These are phyloP conservation scores for Cornus kousa DNA, from an alignment of 148 eudicot species.

Conservation along the genomic window DNA sequence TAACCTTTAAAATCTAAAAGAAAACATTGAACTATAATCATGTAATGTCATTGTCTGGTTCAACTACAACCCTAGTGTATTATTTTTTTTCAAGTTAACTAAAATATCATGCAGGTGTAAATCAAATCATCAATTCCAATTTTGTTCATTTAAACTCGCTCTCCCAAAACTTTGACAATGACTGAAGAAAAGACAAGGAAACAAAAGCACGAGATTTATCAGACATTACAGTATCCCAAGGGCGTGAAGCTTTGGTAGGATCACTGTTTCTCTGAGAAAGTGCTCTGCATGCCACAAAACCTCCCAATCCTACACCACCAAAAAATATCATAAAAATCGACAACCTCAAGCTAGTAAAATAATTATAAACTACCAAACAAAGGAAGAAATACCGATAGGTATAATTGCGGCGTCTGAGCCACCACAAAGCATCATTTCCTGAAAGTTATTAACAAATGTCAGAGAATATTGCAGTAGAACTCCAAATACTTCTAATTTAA, in stretches of 20 bases:
- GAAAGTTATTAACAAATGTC: slow-evolving; percentile 19
- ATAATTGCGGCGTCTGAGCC: slow-evolving; percentile 90
- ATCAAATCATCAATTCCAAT: neutral
- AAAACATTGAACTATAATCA: neutral
- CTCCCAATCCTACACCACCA: slow-evolving; percentile 73
- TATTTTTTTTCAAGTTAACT: neutral
- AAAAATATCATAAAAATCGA: slow-evolving; percentile 5
- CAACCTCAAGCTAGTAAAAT: slow-evolving; percentile 1
- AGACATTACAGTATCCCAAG: slow-evolving; percentile 79
- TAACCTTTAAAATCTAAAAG: neutral
- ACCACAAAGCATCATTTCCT: slow-evolving; percentile 98
- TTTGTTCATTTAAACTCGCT: neutral
- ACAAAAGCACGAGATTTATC: neutral
- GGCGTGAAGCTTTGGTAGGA: slow-evolving; percentile 92
- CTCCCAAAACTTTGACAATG: neutral
- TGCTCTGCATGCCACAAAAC: slow-evolving; percentile 93
- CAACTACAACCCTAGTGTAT: slow-evolving; percentile 2
- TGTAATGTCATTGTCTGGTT: neutral
- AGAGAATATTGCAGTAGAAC: slow-evolving; percentile 8
- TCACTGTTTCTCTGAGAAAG: slow-evolving; percentile 83
- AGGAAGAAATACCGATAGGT: slow-evolving; percentile 66
- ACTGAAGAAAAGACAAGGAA: slow-evolving; percentile 2
- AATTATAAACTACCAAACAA: neutral
- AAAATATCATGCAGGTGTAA: neutral
- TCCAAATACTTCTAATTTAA: neutral